Percentiles rank a stretch among this genome's conserved stretches.
Conservation (phyloP, 2,329 filamentous ascomycete species). For the Incumbomyces delicatus region DNA sequence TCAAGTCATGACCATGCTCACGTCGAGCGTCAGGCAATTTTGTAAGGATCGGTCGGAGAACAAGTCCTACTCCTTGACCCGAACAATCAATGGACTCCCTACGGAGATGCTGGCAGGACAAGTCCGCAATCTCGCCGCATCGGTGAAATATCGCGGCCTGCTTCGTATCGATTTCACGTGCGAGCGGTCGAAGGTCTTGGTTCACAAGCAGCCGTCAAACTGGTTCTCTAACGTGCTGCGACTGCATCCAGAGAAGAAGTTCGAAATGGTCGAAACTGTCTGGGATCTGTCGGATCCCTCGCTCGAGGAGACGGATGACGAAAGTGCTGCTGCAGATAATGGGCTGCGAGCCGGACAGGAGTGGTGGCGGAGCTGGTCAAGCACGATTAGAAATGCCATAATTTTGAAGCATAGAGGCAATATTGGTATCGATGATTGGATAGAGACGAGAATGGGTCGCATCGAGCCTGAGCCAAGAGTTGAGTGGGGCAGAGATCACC, state of each 20-base stretch:
- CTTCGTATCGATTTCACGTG: slow-evolving; percentile 20
- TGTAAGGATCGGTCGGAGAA: slow-evolving; percentile 19
- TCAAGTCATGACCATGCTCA: slow-evolving; percentile 11
- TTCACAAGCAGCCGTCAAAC: slow-evolving; percentile 18
- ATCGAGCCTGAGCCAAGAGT: slow-evolving; percentile 3
- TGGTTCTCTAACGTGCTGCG: slow-evolving; percentile 20
- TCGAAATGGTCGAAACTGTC: slow-evolving; percentile 19
- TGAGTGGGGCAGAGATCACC: slow-evolving; percentile 3
- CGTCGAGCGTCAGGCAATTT: slow-evolving; percentile 20
- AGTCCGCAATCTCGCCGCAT: slow-evolving; percentile 21
- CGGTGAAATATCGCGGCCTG: slow-evolving; percentile 21
- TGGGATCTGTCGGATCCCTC: slow-evolving; percentile 17
- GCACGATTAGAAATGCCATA: slow-evolving; percentile 16
- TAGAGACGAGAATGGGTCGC: slow-evolving; percentile 2
- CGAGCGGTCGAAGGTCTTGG: slow-evolving; percentile 17
- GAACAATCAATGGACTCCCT: slow-evolving; percentile 10
- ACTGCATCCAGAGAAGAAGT: slow-evolving; percentile 19
- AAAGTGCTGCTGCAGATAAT: background rate
- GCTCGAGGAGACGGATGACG: background rate
- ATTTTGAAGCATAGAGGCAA: slow-evolving; percentile 5
- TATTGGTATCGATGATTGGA: slow-evolving; percentile 4
- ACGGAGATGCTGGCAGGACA: slow-evolving; percentile 20
- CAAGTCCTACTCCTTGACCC: slow-evolving; percentile 13
- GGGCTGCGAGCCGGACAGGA: slow-evolving; percentile 12
- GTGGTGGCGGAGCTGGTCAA: slow-evolving; percentile 23